Percentiles rank a stretch among this genome's conserved stretches.
Evolutionary conservation across 1,284 basidiomycete genomes (phyloP).

Genomic region (Leccinum pachyderme): DNA sequence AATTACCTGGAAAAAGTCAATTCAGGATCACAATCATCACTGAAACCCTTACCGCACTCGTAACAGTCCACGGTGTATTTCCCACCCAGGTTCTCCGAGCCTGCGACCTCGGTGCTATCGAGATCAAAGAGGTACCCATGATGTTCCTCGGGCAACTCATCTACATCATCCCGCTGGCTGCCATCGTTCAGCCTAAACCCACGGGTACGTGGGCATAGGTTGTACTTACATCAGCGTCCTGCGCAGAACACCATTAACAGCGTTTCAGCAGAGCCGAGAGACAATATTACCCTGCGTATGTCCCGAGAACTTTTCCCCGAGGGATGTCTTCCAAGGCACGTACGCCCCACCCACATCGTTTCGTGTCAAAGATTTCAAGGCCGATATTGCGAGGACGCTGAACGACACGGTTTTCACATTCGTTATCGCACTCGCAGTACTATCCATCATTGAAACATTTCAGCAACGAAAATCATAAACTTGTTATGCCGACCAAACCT

Average conservation of each 20-base stretch:
- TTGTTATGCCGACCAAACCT: slow-evolving; percentile 35
- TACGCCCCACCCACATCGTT: slow-evolving; percentile 53
- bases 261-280: background rate
- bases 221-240: slow-evolving; percentile 28
- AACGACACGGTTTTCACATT: slow-evolving; percentile 52
- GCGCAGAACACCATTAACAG: slow-evolving; percentile 3
- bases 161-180: slow-evolving; percentile 43
- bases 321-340: slow-evolving; percentile 37
- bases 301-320: slow-evolving; percentile 56
- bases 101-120: slow-evolving; percentile 48
- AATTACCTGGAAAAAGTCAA: slow-evolving; percentile 50
- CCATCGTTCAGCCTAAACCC: slow-evolving; percentile 2
- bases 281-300: slow-evolving; percentile 58
- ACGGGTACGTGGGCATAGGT: background rate
- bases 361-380: slow-evolving; percentile 59
- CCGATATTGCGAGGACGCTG: slow-evolving; percentile 48
- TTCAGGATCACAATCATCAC: background rate
- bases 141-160: slow-evolving; percentile 33
- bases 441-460: slow-evolving; percentile 19
- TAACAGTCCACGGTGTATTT: slow-evolving; percentile 51
- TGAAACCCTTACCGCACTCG: slow-evolving; percentile 39
- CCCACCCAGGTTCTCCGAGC: slow-evolving; percentile 35
- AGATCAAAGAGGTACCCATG: slow-evolving; percentile 56
- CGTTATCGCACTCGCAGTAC: slow-evolving; percentile 43
- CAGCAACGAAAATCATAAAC: background rate